phyloP scores from a whole-genome alignment of 1,284 basidiomycete genomes.

The Phenoliferia sp. region DNA sequence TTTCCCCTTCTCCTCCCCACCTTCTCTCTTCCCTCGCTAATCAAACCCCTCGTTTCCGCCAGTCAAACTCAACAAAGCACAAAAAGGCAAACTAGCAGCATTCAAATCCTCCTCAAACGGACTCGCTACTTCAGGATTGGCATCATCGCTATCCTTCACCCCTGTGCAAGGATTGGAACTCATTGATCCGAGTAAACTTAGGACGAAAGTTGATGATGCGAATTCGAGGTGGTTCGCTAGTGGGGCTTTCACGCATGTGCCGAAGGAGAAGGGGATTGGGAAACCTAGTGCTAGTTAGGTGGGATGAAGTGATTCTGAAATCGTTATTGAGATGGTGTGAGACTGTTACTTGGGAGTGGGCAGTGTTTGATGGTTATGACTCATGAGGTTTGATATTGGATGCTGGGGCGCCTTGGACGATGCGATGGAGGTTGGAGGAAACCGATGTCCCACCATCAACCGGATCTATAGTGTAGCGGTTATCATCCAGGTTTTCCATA shows the following conservation, averaged over 20 bases:
- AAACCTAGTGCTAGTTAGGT: conserved; percentile 16
- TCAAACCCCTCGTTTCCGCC: conserved; percentile 10
- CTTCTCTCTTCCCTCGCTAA: conserved; percentile 6
- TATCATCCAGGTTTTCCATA: too few relatives aligned
- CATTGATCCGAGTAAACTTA: conserved; percentile 41
- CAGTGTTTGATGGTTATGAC: too few relatives aligned
- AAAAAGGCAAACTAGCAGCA: conserved; percentile 66
- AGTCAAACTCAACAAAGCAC: conserved; percentile 96
- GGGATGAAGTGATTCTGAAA: too few relatives aligned
- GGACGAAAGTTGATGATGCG: conserved; percentile 39
- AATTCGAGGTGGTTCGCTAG: conserved; percentile 45
- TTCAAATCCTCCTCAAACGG: conserved; percentile 47
- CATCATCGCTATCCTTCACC: conserved; percentile 90
- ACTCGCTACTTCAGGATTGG: conserved; percentile 69
- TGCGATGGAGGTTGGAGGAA: too few relatives aligned
- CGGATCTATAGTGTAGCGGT: too few relatives aligned
- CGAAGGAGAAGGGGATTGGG: conserved; percentile 27
- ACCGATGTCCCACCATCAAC: too few relatives aligned
- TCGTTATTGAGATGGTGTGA: too few relatives aligned
- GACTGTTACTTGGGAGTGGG: too few relatives aligned
- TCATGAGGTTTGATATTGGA: too few relatives aligned
- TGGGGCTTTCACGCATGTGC: conserved; percentile 22
- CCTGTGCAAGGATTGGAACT: conserved; percentile 40
- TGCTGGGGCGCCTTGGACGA: too few relatives aligned
- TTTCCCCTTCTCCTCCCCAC: conserved; percentile 34